These are phyloP conservation scores for Hyphopichia fennica DNA, from an alignment of 1,139 yeast genomes.

Conservation along the genomic window DNA sequence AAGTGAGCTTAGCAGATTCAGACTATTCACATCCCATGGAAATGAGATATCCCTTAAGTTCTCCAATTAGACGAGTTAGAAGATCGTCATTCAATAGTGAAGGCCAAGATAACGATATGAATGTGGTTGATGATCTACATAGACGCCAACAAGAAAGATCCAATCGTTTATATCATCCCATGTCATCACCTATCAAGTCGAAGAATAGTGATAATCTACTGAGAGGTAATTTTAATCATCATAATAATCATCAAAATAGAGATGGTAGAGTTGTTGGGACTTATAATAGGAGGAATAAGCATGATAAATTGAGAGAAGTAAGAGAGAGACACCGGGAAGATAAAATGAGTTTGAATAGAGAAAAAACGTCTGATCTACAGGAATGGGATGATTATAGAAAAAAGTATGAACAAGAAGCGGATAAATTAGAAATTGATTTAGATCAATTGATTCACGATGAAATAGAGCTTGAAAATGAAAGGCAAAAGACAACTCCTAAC, in stretches of 20 bases:
- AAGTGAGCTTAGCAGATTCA: neutral
- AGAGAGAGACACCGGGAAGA: conserved; percentile 28
- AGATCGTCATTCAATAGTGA: conserved; percentile 5
- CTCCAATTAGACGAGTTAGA: conserved; percentile 6
- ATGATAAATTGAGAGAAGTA: conserved; percentile 24
- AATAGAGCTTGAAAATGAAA: conserved; percentile 12
- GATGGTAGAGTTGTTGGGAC: conserved; percentile 5
- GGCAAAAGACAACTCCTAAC: neutral
- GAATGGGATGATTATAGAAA: conserved; percentile 15
- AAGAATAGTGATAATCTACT: conserved; percentile 2
- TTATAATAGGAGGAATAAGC: conserved; percentile 27
- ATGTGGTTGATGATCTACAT: conserved; percentile 14
- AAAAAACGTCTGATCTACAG: conserved; percentile 24
- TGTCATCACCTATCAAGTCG: conserved; percentile 18
- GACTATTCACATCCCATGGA: neutral
- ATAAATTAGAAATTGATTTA: conserved; percentile 21
- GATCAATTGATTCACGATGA: conserved; percentile 34
- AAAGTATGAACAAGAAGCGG: conserved; percentile 18
- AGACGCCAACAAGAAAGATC: conserved; percentile 19
- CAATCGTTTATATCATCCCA: conserved; percentile 19
- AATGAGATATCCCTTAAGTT: conserved; percentile 2
- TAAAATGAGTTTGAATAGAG: conserved; percentile 22
- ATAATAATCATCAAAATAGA: conserved; percentile 2
- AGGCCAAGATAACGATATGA: conserved; percentile 3
- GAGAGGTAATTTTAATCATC: neutral